phyloP scores from a whole-genome alignment of 108 stramenopile species.

The Nannochloropsis salina region DNA sequence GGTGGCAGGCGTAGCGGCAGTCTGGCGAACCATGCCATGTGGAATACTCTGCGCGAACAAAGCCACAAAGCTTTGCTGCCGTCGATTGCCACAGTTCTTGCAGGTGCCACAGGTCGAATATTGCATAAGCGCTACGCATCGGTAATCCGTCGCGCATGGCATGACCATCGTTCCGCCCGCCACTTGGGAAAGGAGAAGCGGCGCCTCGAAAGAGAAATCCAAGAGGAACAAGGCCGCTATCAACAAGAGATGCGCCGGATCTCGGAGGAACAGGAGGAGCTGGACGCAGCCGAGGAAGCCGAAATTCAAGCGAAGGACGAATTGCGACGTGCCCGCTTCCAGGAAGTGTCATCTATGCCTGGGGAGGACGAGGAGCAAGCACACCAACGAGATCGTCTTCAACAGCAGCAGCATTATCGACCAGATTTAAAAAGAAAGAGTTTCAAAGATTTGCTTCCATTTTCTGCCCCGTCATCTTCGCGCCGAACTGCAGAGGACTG shows the following conservation, averaged over 20 bases:
- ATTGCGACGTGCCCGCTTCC: background rate
- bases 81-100: background rate
- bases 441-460: background rate
- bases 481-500: background rate
- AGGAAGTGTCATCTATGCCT: background rate
- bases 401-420: background rate
- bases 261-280: background rate
- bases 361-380: background rate
- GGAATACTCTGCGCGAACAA: background rate
- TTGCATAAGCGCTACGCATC: background rate
- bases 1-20: background rate
- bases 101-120: background rate
- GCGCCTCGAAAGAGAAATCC: background rate
- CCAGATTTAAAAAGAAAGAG: background rate
- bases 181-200: background rate
- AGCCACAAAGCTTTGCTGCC: background rate
- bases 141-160: background rate
- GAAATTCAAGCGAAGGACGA: background rate
- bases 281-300: background rate
- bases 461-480: too few species aligned
- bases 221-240: slow-evolving; percentile 12
- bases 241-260: slow-evolving; percentile 13
- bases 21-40: background rate
- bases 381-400: background rate
- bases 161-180: background rate